phyloP scores from a whole-genome alignment of 2,329 filamentous ascomycete genomes.

The Colletotrichum horii region DNA sequence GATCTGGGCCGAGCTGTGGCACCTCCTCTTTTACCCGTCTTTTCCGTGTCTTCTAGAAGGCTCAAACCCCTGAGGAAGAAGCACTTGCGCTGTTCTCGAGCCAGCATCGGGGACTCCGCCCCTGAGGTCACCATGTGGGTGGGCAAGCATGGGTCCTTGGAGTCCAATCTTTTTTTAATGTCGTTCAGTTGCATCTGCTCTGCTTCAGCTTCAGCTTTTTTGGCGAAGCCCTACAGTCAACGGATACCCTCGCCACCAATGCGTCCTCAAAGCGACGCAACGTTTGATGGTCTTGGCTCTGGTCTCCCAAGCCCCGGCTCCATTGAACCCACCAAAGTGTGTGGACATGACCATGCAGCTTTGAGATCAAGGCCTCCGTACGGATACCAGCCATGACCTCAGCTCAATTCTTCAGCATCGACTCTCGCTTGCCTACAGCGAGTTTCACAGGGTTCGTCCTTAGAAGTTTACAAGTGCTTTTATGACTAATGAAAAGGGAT shows the following conservation, averaged over 20 bases:
- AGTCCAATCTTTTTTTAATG: background rate
- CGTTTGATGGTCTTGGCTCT: background rate
- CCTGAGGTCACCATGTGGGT: background rate
- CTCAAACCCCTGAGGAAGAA: conserved; percentile 4
- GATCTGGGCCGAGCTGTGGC: conserved; percentile 17
- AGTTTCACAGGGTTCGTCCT: conserved; percentile 1
- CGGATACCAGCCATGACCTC: background rate
- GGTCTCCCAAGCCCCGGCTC: background rate
- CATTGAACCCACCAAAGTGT: background rate
- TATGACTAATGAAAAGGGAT: background rate
- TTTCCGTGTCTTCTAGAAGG: conserved; percentile 21
- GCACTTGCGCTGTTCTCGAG: background rate
- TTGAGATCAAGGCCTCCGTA: background rate
- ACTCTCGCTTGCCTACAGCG: background rate
- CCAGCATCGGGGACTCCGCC: conserved; percentile 14
- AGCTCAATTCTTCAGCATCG: conserved; percentile 4
- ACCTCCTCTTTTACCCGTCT: conserved; percentile 20
- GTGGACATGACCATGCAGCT: background rate
- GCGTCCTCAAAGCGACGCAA: background rate
- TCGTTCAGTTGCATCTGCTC: background rate
- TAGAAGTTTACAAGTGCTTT: background rate
- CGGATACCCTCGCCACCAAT: background rate
- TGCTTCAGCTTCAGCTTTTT: background rate
- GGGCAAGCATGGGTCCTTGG: background rate
- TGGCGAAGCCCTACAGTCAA: background rate